Evolutionary conservation across 768 basidiomycete genomes (phyloP).

Genomic region (Saitozyma podzolica): DNA sequence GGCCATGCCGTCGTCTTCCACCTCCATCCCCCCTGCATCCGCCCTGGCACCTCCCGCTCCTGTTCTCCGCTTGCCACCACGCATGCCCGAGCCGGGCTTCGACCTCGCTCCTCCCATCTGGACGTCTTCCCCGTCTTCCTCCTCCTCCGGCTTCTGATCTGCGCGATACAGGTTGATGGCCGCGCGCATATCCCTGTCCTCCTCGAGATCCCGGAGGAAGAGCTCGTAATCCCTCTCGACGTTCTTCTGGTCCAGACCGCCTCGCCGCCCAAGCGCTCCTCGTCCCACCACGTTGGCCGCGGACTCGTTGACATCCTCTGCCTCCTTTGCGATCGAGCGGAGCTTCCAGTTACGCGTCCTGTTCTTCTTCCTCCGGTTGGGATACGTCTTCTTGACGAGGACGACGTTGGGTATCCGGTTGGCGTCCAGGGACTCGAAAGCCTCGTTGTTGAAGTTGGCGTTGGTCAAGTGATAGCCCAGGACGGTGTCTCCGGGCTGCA

Average conservation of each 20-base stretch:
- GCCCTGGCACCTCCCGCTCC: slow-evolving; percentile 12
- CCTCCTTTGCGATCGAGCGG: slow-evolving; percentile 88
- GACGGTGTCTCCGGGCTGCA: slow-evolving; percentile 92
- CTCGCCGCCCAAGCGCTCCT: slow-evolving; percentile 86
- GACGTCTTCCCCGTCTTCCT: slow-evolving; percentile 44
- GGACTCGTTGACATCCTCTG: slow-evolving; percentile 68
- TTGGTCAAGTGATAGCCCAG: slow-evolving; percentile 86
- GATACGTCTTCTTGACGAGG: slow-evolving; percentile 92
- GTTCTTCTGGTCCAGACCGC: slow-evolving; percentile 84
- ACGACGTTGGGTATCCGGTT: slow-evolving; percentile 84
- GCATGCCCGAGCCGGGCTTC: slow-evolving; percentile 37
- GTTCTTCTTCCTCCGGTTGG: slow-evolving; percentile 86
- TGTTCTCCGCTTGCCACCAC: slow-evolving; percentile 40
- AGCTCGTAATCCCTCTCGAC: slow-evolving; percentile 96
- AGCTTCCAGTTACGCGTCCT: slow-evolving; percentile 82
- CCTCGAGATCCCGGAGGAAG: slow-evolving; percentile 90
- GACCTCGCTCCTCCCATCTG: slow-evolving; percentile 21
- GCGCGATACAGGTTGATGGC: slow-evolving; percentile 85
- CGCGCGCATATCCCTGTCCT: slow-evolving; percentile 85
- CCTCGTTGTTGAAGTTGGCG: slow-evolving; percentile 89
- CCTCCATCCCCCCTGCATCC: slow-evolving; percentile 41
- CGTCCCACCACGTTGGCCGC: slow-evolving; percentile 54
- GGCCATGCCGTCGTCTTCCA: slow-evolving; percentile 55
- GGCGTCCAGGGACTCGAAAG: slow-evolving; percentile 65
- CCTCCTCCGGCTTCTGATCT: slow-evolving; percentile 30